Evolutionary conservation across 176 grass and related monocot genomes (phyloP), one percentile per base, ranked within the genome.

Genomic region (Tuctoria greenei): DNA sequence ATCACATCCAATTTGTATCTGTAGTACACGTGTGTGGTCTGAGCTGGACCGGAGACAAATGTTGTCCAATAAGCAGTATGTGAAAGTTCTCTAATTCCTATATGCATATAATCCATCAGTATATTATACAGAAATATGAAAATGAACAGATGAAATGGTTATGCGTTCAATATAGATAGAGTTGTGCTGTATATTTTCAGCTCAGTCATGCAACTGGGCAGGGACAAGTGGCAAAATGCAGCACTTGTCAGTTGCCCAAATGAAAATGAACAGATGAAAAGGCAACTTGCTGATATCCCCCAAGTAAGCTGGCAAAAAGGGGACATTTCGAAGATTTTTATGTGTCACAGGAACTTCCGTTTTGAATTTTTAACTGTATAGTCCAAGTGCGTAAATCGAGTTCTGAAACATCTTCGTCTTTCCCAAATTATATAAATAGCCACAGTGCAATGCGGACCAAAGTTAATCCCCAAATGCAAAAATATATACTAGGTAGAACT

Each of bases 401-500:
- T 58, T 58, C 7, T 14, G 12, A 16, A 76, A 60, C 56, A 49
- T 40, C 24, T 18, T 61, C 36, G 20, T 37, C 18, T 21, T 80
- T 81, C 38, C 1, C 31, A 72, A 72, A 64, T 26, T 54, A 64
- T 10, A 72, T 39, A 36, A 72, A 52, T 50, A 40, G 39, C 59
- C 43, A 61, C 54, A 74, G 0, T 64, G 56, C 34, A 41, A 55
- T 66, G 8, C 71, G 75, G 38, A 75, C 12, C 20, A 68, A 46
- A 75, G 16, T n/a, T 61, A 28, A 41, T 55, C n/a, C 12, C 23
- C 64, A 71, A 8, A 74, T 46, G 39, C 13, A 43, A 75, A 56
- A 43, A 54, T 81, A 40, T 68, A 40, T 76, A n/a, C n/a, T n/a
- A 81, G 24, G 45, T 63, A 7, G 28, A 62, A 62, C 6, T 63